phyloP scores from a whole-genome alignment of 305 asterid genomes.

The Fraxinus angustifolia region DNA sequence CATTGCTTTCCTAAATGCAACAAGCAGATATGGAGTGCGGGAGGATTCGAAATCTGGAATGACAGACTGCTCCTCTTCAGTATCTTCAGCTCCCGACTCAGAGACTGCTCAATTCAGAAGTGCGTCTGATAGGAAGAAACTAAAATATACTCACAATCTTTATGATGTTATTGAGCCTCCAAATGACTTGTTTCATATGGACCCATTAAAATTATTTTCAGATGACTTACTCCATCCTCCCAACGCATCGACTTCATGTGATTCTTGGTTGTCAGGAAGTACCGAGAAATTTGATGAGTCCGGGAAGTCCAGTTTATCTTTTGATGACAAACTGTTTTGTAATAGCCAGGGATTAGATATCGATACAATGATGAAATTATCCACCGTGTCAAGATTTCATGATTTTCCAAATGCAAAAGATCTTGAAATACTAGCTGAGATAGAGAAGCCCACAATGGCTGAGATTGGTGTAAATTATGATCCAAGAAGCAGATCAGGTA shows the following conservation, averaged over 20 bases:
- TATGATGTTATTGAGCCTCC: slow-evolving; percentile 32
- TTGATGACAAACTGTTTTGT: slow-evolving; percentile 34
- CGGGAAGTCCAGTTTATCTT: slow-evolving; percentile 42
- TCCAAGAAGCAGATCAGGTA: slow-evolving; percentile 43
- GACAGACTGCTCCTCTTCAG: slow-evolving; percentile 91
- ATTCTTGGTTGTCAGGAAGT: slow-evolving; percentile 47
- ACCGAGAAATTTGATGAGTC: slow-evolving; percentile 35
- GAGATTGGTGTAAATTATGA: slow-evolving; percentile 32
- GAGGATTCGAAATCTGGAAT: slow-evolving; percentile 87
- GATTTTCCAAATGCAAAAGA: slow-evolving; percentile 44
- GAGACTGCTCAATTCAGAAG: slow-evolving; percentile 44
- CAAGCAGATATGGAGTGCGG: slow-evolving; percentile 75
- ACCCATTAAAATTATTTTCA: slow-evolving; percentile 40
- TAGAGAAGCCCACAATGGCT: slow-evolving; percentile 34
- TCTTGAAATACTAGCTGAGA: slow-evolving; percentile 36
- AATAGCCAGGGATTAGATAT: slow-evolving; percentile 33
- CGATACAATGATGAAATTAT: slow-evolving; percentile 31
- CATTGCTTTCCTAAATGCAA: slow-evolving; percentile 53
- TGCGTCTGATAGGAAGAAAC: slow-evolving; percentile 49
- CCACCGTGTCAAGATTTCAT: slow-evolving; percentile 31
- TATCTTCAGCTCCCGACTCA: slow-evolving; percentile 65
- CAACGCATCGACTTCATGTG: slow-evolving; percentile 32
- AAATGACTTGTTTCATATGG: slow-evolving; percentile 41
- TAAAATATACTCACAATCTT: slow-evolving; percentile 40
- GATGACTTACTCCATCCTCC: slow-evolving; percentile 41